Evolutionary conservation across 2,329 filamentous ascomycete species (phyloP).

Genomic region (Pseudovirgaria hyperparasitica): DNA sequence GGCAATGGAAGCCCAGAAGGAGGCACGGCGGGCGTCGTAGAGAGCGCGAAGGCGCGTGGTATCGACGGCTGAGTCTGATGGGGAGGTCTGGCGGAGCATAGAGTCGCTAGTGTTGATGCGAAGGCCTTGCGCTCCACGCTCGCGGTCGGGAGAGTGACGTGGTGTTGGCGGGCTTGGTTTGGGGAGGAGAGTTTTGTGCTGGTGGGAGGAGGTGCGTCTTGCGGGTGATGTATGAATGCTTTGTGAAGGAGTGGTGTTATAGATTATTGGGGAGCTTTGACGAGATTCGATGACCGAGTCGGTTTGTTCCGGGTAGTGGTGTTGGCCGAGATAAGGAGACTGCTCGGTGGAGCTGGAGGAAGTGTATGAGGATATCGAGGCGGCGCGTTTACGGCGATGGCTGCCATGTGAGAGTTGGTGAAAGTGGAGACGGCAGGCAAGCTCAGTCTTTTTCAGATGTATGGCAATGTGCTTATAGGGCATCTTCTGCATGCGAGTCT

Average conservation of each 20-base stretch:
- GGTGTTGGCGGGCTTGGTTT: conserved; percentile 42
- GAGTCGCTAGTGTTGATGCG: conserved; percentile 33
- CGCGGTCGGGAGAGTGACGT: conserved; percentile 23
- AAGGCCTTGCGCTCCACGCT: conserved; percentile 24
- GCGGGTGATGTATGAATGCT: conserved; percentile 36
- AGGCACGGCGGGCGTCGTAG: conserved; percentile 55
- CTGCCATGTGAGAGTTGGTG: conserved; percentile 75
- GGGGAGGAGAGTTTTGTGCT: conserved; percentile 42
- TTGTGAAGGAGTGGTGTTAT: conserved; percentile 34
- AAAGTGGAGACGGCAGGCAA: conserved; percentile 77
- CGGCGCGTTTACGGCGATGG: conserved; percentile 65
- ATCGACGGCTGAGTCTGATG: no score
- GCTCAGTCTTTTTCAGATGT: conserved; percentile 75
- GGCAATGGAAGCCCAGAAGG: conserved; percentile 63
- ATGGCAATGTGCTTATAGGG: conserved; percentile 83
- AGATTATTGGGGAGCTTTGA: conserved; percentile 32
- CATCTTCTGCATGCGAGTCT: conserved; percentile 77
- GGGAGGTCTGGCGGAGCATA: conserved; percentile 31
- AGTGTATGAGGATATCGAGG: conserved; percentile 49
- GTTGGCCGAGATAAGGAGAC: conserved; percentile 12
- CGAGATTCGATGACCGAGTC: conserved; percentile 23
- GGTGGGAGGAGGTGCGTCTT: no score
- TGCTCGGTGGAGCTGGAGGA: conserved; percentile 25
- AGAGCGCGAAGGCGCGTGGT: conserved; percentile 55
- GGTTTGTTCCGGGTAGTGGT: conserved; percentile 20